A percentile compares a stretch with the other conserved stretches of the same genome.
Evolutionary conservation across 2,329 filamentous ascomycete genomes (phyloP).

Genomic region (Talaromyces sp.): DNA sequence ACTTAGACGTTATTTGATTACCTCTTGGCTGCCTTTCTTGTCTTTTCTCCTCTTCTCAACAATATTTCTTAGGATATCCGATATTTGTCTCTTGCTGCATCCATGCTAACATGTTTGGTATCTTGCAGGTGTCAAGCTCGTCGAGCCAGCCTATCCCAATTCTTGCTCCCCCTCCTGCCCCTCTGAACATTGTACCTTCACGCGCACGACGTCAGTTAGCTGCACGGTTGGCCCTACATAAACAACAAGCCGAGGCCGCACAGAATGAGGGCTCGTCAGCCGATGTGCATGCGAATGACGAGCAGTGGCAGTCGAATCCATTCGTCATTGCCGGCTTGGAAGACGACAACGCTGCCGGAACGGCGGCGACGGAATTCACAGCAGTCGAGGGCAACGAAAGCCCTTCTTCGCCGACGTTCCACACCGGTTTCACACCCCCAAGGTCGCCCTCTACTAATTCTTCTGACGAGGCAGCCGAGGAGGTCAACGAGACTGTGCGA

Average conservation of each 20-base stretch:
- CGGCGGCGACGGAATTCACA: slow-evolving; percentile 27
- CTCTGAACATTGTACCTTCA: slow-evolving; percentile 79
- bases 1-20: background rate
- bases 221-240: slow-evolving; percentile 72
- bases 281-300: slow-evolving; percentile 13
- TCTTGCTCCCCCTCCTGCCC: slow-evolving; percentile 58
- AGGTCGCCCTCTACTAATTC: slow-evolving; percentile 36
- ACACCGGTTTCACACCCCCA: slow-evolving; percentile 33
- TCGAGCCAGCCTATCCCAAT: slow-evolving; percentile 40
- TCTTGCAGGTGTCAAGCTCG: slow-evolving; percentile 13
- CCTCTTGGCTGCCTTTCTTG: background rate
- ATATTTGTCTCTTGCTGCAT: background rate
- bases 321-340: slow-evolving; percentile 34
- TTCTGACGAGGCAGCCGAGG: slow-evolving; percentile 36
- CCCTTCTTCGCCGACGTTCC: slow-evolving; percentile 30
- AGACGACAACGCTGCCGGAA: slow-evolving; percentile 26
- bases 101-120: slow-evolving; percentile 14
- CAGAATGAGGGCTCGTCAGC: slow-evolving; percentile 4
- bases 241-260: slow-evolving; percentile 52
- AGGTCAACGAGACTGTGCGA: slow-evolving; percentile 29
- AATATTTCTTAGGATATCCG: background rate
- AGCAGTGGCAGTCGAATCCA: slow-evolving; percentile 30
- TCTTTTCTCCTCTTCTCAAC: background rate
- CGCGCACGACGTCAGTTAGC: slow-evolving; percentile 84
- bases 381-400: slow-evolving; percentile 18